These are phyloP conservation scores for Saccharomyces hybrid DNA, from an alignment of 1,139 yeast species.

Conservation along the genomic window DNA sequence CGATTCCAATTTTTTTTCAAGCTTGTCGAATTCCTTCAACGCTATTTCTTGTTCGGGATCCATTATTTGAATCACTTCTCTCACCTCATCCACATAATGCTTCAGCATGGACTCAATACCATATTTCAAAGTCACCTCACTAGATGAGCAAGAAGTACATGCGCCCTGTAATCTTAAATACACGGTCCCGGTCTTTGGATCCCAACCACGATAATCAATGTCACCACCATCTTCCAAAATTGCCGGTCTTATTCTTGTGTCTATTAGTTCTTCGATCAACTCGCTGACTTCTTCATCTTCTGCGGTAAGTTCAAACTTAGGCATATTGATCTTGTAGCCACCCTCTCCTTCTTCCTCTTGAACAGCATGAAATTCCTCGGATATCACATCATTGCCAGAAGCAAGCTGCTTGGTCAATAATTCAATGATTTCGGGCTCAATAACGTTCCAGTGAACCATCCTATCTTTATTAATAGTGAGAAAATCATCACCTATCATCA, in stretches of 20 bases:
- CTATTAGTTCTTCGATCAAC: slow-evolving; percentile 87
- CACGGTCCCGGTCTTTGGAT: slow-evolving; percentile 58
- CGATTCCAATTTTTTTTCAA: slow-evolving; percentile 26
- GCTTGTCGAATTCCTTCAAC: slow-evolving; percentile 30
- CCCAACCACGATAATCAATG: slow-evolving; percentile 62
- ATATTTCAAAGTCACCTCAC: slow-evolving; percentile 65
- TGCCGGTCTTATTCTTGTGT: slow-evolving; percentile 93
- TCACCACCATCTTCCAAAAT: slow-evolving; percentile 84
- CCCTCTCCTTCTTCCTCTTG: slow-evolving; percentile 30
- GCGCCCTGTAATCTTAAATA: slow-evolving; percentile 65
- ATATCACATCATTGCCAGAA: slow-evolving; percentile 58
- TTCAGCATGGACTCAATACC: slow-evolving; percentile 79
- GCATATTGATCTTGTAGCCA: slow-evolving; percentile 26
- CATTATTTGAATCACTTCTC: slow-evolving; percentile 52
- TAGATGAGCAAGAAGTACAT: slow-evolving; percentile 70
- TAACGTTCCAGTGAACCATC: slow-evolving; percentile 57
- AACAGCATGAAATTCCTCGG: slow-evolving; percentile 27
- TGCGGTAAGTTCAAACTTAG: slow-evolving; percentile 31
- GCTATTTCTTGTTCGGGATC: slow-evolving; percentile 39
- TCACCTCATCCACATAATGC: slow-evolving; percentile 73
- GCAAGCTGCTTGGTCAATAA: slow-evolving; percentile 76
- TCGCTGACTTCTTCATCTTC: slow-evolving; percentile 56
- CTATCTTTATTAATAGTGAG: slow-evolving; percentile 74
- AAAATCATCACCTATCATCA: slow-evolving; percentile 84
- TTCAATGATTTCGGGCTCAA: slow-evolving; percentile 84